Conservation (phyloP, 495 filamentous ascomycete genomes). For the Glutinoglossum americanum region DNA sequence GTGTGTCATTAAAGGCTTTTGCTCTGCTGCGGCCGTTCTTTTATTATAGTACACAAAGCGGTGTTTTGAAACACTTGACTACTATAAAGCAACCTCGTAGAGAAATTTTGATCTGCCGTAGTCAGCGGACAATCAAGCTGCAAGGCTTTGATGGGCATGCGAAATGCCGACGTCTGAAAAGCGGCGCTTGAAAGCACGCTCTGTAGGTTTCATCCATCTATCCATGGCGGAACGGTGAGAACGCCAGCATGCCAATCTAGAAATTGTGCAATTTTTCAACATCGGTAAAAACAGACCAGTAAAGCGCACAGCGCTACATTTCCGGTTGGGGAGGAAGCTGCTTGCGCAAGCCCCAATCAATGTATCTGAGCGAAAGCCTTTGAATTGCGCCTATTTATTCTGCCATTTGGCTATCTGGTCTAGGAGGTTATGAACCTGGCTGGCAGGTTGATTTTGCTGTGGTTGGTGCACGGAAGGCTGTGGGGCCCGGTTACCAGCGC, state of each 20-base stretch:
- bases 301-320: background rate
- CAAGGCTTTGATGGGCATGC: background rate
- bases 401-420: constrained; percentile 38
- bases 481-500: background rate
- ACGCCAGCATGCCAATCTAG: background rate
- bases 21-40: background rate
- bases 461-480: constrained; percentile 1
- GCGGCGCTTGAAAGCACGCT: background rate
- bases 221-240: background rate
- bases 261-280: background rate
- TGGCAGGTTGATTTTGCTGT: constrained; percentile 5
- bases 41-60: background rate
- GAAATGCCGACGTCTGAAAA: background rate
- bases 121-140: background rate
- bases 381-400: constrained; percentile 17
- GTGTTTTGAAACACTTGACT: background rate
- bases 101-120: background rate
- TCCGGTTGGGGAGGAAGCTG: background rate
- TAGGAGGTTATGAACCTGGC: constrained; percentile 37
- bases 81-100: background rate
- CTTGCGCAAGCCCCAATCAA: background rate
- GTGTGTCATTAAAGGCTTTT: background rate
- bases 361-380: background rate
- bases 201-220: background rate
- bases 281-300: background rate